Conservation (phyloP, 306 rosid species). For the Dryas octopetala region DNA sequence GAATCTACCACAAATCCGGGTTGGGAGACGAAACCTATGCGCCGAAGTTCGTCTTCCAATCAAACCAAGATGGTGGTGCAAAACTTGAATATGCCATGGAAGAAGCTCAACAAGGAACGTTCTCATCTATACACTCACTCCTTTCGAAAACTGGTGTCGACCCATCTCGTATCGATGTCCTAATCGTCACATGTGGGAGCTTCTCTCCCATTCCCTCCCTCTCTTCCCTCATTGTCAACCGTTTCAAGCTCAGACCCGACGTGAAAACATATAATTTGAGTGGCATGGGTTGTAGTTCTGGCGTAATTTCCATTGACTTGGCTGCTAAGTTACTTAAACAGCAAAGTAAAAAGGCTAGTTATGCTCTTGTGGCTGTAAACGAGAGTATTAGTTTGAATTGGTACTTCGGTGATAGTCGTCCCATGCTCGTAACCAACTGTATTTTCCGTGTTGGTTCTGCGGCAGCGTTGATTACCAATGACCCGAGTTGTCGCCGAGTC, state of each 20-base stretch:
- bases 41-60: conserved; percentile 13
- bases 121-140: conserved; percentile 6
- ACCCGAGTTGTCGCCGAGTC: conserved; percentile 4
- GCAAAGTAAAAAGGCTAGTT: not conserved
- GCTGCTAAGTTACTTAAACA: conserved; percentile 1
- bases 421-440: conserved; percentile 23
- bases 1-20: conserved; percentile 19
- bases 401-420: conserved; percentile 17
- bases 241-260: conserved; percentile 16
- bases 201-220: conserved; percentile 22
- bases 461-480: conserved; percentile 15
- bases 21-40: conserved; percentile 22
- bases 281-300: conserved; percentile 26
- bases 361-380: conserved; percentile 9
- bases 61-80: not conserved
- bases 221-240: conserved; percentile 14
- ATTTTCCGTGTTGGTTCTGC: conserved; percentile 16
- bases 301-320: conserved; percentile 5
- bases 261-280: conserved; percentile 16
- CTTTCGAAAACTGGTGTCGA: conserved; percentile 6
- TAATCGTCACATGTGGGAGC: conserved; percentile 18
- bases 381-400: conserved; percentile 15
- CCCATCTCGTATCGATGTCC: not conserved
- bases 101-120: conserved; percentile 22
- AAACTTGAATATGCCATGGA: not conserved